Evolutionary conservation across 2,329 filamentous ascomycete species (phyloP).

Genomic region (Biscogniauxia marginata): DNA sequence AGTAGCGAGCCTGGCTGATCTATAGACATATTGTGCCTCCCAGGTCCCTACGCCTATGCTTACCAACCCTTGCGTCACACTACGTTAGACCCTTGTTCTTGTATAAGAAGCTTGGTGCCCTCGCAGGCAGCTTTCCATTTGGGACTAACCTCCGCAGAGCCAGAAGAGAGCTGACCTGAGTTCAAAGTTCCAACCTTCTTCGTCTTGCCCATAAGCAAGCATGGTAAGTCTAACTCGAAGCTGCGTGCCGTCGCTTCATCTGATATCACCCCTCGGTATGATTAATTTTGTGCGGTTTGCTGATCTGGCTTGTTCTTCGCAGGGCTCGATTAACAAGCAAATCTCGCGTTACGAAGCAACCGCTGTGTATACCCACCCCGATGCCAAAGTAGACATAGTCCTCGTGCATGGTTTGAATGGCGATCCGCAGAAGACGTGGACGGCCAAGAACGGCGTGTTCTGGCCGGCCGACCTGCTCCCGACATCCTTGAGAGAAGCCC

Average conservation of each 20-base stretch:
- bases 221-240: slow-evolving; percentile 16
- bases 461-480: slow-evolving; percentile 71
- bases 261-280: slow-evolving; percentile 5
- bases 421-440: slow-evolving; percentile 63
- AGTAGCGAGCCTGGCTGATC: slow-evolving; percentile 17
- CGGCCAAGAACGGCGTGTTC: slow-evolving; percentile 55
- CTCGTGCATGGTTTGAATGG: slow-evolving; percentile 72
- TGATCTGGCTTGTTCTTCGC: slow-evolving; percentile 12
- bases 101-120: slow-evolving; percentile 11
- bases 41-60: not conserved
- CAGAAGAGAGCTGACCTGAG: slow-evolving; percentile 7
- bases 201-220: slow-evolving; percentile 20
- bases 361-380: slow-evolving; percentile 56
- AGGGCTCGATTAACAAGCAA: slow-evolving; percentile 50
- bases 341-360: slow-evolving; percentile 58
- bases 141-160: slow-evolving; percentile 2
- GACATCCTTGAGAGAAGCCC: slow-evolving; percentile 51
- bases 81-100: slow-evolving; percentile 4
- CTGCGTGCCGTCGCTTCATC: slow-evolving; percentile 3
- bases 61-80: not conserved
- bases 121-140: not conserved
- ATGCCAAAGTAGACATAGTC: slow-evolving; percentile 63
- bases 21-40: not conserved
- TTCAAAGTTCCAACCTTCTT: slow-evolving; percentile 6
- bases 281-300: slow-evolving; percentile 15